Evolutionary conservation across 2,329 filamentous ascomycete species (phyloP).

Genomic region (Nemania diffusa): DNA sequence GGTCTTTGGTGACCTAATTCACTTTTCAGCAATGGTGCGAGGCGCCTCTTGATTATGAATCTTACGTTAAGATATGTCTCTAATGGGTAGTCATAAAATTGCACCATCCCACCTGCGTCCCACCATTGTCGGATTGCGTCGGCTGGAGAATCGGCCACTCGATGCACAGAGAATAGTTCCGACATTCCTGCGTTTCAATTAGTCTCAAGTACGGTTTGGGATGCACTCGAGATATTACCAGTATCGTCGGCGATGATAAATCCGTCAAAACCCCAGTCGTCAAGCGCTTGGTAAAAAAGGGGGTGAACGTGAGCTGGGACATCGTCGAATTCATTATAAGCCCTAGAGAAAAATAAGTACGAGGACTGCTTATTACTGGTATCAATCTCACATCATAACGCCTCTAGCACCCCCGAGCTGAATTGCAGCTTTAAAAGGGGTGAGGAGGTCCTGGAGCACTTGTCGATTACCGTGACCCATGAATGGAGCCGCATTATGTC

Average conservation of each 20-base stretch:
- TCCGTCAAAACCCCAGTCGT: slow-evolving; percentile 55
- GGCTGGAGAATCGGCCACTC: slow-evolving; percentile 52
- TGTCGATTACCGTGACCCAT: slow-evolving; percentile 57
- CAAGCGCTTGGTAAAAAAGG: slow-evolving; percentile 52
- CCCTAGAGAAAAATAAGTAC: slow-evolving; percentile 36
- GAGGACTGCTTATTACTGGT: not conserved
- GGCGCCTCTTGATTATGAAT: slow-evolving; percentile 39
- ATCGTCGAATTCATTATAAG: slow-evolving; percentile 56
- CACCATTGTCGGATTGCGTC: slow-evolving; percentile 57
- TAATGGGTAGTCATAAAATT: slow-evolving; percentile 58
- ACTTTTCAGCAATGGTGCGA: slow-evolving; percentile 43
- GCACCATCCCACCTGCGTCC: slow-evolving; percentile 57
- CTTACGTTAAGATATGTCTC: slow-evolving; percentile 52
- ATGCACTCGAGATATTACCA: slow-evolving; percentile 39
- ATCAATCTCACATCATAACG: slow-evolving; percentile 54
- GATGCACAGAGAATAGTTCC: slow-evolving; percentile 50
- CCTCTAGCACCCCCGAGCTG: slow-evolving; percentile 55
- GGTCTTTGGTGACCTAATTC: slow-evolving; percentile 46
- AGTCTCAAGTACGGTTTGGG: not conserved
- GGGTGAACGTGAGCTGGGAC: slow-evolving; percentile 54
- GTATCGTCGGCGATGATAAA: slow-evolving; percentile 57
- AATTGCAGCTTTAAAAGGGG: slow-evolving; percentile 56
- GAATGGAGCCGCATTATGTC: slow-evolving; percentile 56
- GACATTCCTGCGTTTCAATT: slow-evolving; percentile 45
- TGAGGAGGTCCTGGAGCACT: slow-evolving; percentile 55